phyloP scores from a whole-genome alignment of 164 flowering plant species.

The Sedum album region DNA sequence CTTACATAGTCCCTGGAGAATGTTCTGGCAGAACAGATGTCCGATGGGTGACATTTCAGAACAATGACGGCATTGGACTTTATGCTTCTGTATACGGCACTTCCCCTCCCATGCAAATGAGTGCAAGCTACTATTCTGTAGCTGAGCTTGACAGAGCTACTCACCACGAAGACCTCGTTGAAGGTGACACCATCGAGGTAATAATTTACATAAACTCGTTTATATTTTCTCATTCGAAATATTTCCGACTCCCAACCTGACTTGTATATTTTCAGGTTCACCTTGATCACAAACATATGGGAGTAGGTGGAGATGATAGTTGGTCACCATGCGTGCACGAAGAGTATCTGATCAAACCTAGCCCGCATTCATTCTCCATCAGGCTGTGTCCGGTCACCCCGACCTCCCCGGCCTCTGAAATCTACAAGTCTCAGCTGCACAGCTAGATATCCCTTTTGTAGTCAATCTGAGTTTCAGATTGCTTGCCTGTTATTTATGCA shows the following conservation, averaged over 20 bases:
- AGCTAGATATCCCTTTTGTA: background rate
- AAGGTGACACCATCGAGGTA: slow-evolving; percentile 84
- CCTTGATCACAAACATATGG: slow-evolving; percentile 98
- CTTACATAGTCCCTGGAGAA: slow-evolving; percentile 87
- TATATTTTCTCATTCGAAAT: too few species aligned
- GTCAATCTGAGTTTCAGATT: background rate
- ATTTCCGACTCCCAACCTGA: background rate
- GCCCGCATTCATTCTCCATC: slow-evolving; percentile 69
- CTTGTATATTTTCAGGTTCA: slow-evolving; percentile 51
- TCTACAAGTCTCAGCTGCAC: slow-evolving; percentile 47
- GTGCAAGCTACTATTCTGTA: slow-evolving; percentile 77
- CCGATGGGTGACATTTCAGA: slow-evolving; percentile 73
- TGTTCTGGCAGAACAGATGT: slow-evolving; percentile 85
- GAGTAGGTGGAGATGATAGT: slow-evolving; percentile 97
- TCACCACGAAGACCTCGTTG: slow-evolving; percentile 65
- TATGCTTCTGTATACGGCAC: slow-evolving; percentile 60
- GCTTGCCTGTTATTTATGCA: background rate
- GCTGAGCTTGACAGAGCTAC: slow-evolving; percentile 75
- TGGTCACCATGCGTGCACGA: slow-evolving; percentile 92
- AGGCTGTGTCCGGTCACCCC: slow-evolving; percentile 51
- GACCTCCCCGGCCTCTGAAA: slow-evolving; percentile 33
- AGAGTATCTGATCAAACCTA: slow-evolving; percentile 62
- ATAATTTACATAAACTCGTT: background rate
- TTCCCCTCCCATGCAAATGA: slow-evolving; percentile 92
- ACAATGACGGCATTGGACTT: slow-evolving; percentile 60